Conservation (phyloP, 139 green algal species). For the Chlorella sp. region DNA sequence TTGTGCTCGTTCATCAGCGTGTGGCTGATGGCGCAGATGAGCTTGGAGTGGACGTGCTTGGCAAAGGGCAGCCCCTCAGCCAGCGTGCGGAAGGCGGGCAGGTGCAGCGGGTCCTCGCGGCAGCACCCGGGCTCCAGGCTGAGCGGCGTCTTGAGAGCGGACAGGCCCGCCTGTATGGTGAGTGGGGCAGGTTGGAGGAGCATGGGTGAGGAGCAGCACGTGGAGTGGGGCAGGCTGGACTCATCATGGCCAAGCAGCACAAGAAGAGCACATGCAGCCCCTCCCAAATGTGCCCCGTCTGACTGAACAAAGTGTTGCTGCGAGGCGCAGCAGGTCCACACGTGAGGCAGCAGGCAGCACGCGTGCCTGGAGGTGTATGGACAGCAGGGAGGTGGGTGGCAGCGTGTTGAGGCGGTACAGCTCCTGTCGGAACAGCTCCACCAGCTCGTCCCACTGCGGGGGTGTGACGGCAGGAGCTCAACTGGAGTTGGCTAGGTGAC, state of each 20-base stretch:
- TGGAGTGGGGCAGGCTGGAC: too few relatives aligned
- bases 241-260: too few relatives aligned
- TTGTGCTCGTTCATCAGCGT: constrained; percentile 94
- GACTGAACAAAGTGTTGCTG: too few relatives aligned
- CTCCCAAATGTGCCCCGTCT: too few relatives aligned
- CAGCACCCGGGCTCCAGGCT: constrained; percentile 55
- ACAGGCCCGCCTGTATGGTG: constrained; percentile 89
- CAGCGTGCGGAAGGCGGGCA: constrained; percentile 77
- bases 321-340: too few relatives aligned
- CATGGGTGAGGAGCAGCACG: too few relatives aligned
- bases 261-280: too few relatives aligned
- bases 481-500: too few relatives aligned
- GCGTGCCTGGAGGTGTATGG: constrained; percentile 83
- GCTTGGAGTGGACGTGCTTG: constrained; percentile 90
- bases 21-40: constrained; percentile 87
- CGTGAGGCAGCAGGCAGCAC: constrained; percentile 33
- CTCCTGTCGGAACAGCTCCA: constrained; percentile 79
- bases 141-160: constrained; percentile 83
- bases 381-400: constrained; percentile 75
- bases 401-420: constrained; percentile 86
- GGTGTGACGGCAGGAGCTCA: too few relatives aligned
- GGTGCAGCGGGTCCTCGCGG: constrained; percentile 83
- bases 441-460: constrained; percentile 71
- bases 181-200: too few relatives aligned
- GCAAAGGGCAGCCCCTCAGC: constrained; percentile 82